Evolutionary conservation across 495 filamentous ascomycete genomes (phyloP), one percentile per base, ranked within the genome.

Genomic region (Daldinia vernicosa): DNA sequence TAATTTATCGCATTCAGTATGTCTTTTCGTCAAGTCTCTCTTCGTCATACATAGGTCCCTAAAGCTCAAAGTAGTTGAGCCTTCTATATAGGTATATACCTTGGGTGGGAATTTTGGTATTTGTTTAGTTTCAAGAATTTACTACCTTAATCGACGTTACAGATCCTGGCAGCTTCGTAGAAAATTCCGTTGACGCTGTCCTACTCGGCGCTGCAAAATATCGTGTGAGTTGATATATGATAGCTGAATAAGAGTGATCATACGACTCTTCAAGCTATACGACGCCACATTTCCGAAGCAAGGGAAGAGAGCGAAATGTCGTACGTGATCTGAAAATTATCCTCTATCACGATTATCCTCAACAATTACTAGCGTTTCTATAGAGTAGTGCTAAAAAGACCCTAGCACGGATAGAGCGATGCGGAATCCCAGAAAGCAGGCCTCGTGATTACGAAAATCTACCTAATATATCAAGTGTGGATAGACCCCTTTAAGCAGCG

Each of bases 391-490:
- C 43, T 47, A 47, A 47, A 47, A 47, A 47, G 11, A 47, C 43
- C 19, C 19, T 22, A 22, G 19, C 6, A 47, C 19, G 43, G 17
- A 47, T 3, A 22, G 4, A 47, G 43, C 8, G 43, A 22, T 22
- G 43, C 43, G 24, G 17, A 24, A 47, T 12, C 43, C 43, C 19
- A 12, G 43, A 47, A 47, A 24, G 43, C 3, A 22, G 19, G 6
- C 43, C 43, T 47, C 43, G 43, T 47, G 43, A 47, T 22, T 47
- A 24, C 4, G 43, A 47, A 47, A 47, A 26, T 47, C 43, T 47
- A 47, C 19, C 19, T 47, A 24, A 19, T 47, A 47, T 35, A 22
- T 8, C 9, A 24, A 12, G 43, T 47, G 43, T 22, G 43, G 17
- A 47, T 47, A 47, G 19, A 24, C 43, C 43, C 43, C 43, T 22